Evolutionary conservation across 2,329 filamentous ascomycete genomes (phyloP), one percentile per base, ranked within the genome.

Genomic region (Paramyrothecium roridum): DNA sequence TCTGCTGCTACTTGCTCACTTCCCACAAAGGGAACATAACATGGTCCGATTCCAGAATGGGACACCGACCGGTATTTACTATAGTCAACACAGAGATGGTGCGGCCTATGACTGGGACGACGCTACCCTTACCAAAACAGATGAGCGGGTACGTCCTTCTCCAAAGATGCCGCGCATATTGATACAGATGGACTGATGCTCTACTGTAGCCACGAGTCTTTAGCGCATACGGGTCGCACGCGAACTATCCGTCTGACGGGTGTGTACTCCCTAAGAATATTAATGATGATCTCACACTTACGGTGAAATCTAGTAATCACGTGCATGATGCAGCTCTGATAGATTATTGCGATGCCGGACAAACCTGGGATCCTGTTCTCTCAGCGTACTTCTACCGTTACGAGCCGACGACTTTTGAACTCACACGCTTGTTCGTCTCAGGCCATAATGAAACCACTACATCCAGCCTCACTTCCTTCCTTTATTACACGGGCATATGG

Each of bases 341-440:
- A 16, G 68, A 71, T 50, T 65, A 63, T 34, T 71, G 68, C 57
- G 60, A 70, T 22, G 52, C 61, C 21, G 68, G 68, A 11, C 53
- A 56, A 34, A 57, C 57, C 11, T 71, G 67, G 68, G 66, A 70
- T 37, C 67, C 68, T 1, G 53, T 68, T 10, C 57, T 61, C 21
- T 68, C 66, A 1, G 67, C 67, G 30, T 67, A 68, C 56, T 67
- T 69, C 49, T 68, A 68, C 46, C 59, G 54, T 45, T 61, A 66
- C 55, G 52, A 68, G 23, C 53, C 66, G 19, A 11, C 54, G 8
- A 60, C 54, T 13, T 61, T 56, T 30, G 50, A 34, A 0, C 26
- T 69, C 6, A 63, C 59, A 1, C 57, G 57, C 1, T 49, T 69
- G 1, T 54, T 52, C 1, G 49, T 53, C 1, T 43, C 62, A 1